A percentile compares a stretch with the other conserved stretches of the same genome.
Evolutionary conservation across 2,329 filamentous ascomycete genomes (phyloP).

Genomic region (Fusarium fujikuroi): DNA sequence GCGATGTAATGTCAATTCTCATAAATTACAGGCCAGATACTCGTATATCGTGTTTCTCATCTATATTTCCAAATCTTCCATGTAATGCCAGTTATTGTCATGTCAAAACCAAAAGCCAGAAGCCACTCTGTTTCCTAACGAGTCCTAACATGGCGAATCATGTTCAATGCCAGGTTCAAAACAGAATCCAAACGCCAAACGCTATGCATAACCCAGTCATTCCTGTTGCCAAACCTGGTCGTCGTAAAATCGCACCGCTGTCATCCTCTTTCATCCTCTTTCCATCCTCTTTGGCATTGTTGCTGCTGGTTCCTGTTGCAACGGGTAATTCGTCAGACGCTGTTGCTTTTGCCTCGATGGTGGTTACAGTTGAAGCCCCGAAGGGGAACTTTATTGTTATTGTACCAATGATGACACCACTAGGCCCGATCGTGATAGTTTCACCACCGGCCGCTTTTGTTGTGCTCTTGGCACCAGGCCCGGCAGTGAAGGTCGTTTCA

Average conservation of each 20-base stretch:
- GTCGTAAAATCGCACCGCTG: constrained; percentile 21
- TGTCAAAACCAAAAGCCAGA: not conserved
- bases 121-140: not conserved
- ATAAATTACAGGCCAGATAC: not conserved
- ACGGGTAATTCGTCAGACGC: constrained; percentile 33
- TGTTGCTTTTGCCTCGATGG: constrained; percentile 51
- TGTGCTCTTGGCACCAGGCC: constrained; percentile 54
- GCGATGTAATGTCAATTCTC: not conserved
- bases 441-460: constrained; percentile 62
- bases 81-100: not conserved
- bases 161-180: constrained; percentile 30
- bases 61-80: not conserved
- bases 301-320: constrained; percentile 42
- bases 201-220: constrained; percentile 51
- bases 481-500: constrained; percentile 63
- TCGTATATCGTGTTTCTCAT: not conserved
- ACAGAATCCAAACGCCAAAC: constrained; percentile 53
- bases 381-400: constrained; percentile 60
- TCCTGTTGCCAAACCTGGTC: constrained; percentile 30
- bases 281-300: constrained; percentile 32
- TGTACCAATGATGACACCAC: constrained; percentile 60
- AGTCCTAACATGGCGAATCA: not conserved
- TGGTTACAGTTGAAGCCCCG: constrained; percentile 55
- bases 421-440: constrained; percentile 62
- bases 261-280: constrained; percentile 30